Evolutionary conservation across 2,329 filamentous ascomycete species (phyloP).

Genomic region (Fusarium sp.): DNA sequence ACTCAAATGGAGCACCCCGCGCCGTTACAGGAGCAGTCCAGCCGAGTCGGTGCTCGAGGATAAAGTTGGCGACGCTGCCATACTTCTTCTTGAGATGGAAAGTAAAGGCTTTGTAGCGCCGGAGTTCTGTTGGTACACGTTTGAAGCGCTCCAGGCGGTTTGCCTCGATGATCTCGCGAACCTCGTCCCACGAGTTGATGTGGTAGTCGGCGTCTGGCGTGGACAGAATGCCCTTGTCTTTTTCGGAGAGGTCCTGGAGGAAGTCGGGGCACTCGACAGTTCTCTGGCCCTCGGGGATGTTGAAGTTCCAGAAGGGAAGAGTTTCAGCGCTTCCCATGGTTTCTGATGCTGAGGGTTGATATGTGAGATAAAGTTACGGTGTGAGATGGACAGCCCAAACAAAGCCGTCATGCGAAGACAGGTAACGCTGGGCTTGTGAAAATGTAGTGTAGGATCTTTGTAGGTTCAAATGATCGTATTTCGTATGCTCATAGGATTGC

Average conservation of each 20-base stretch:
- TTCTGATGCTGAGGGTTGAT: not conserved
- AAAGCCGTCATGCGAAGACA: not conserved
- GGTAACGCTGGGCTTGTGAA: not conserved
- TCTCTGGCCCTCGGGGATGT: constrained; percentile 72
- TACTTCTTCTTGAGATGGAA: constrained; percentile 71
- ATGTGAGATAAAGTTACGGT: constrained; percentile 26
- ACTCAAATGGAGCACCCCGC: constrained; percentile 55
- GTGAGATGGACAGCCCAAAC: constrained; percentile 8
- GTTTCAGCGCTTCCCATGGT: constrained; percentile 53
- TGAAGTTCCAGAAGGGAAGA: constrained; percentile 83
- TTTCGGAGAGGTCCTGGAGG: constrained; percentile 70
- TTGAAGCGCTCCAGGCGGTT: constrained; percentile 83
- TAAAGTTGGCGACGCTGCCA: constrained; percentile 82
- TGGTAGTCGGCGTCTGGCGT: constrained; percentile 75
- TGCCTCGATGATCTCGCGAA: constrained; percentile 67
- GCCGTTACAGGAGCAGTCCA: constrained; percentile 67
- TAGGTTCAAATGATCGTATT: not conserved
- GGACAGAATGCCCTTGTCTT: constrained; percentile 76
- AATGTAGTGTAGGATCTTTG: too few species aligned
- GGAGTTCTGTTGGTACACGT: constrained; percentile 78
- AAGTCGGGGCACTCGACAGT: constrained; percentile 77
- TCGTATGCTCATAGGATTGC: not conserved
- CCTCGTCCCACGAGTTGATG: constrained; percentile 74
- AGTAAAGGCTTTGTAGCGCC: constrained; percentile 79
- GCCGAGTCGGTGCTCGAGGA: constrained; percentile 74